A percentile compares a stretch with the other conserved stretches of the same genome.
Evolutionary conservation across 1,284 basidiomycete genomes (phyloP).

Genomic region (Trichosporon faecale): DNA sequence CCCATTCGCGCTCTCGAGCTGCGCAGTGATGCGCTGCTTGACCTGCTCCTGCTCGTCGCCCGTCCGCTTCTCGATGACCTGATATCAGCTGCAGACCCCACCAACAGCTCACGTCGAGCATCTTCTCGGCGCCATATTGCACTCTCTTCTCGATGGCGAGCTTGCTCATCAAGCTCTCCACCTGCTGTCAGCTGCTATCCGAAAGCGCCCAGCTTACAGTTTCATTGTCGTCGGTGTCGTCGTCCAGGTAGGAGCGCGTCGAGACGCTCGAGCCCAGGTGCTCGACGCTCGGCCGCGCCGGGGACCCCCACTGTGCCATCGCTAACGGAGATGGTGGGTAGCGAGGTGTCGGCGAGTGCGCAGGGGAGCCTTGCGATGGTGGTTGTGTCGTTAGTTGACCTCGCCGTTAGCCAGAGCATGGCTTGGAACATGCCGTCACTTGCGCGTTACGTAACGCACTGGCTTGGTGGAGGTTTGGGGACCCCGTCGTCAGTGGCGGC

Average conservation of each 20-base stretch:
- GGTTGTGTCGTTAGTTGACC: neutral
- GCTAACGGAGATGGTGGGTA: constrained; percentile 1
- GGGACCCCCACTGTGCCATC: constrained; percentile 15
- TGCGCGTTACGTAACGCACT: neutral
- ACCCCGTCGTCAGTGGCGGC: neutral
- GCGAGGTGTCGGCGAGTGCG: neutral
- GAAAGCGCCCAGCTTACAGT: constrained; percentile 12
- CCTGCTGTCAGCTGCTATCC: constrained; percentile 28
- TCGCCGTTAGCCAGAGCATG: neutral
- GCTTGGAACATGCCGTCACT: constrained; percentile 1
- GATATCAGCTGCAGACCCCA: constrained; percentile 13
- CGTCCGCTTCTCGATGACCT: constrained; percentile 44
- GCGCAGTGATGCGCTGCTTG: constrained; percentile 45
- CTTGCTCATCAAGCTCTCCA: constrained; percentile 52
- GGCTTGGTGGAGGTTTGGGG: neutral
- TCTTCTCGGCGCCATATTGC: constrained; percentile 57
- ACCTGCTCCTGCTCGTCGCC: constrained; percentile 43
- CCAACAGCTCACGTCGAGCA: constrained; percentile 55
- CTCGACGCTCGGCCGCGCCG: constrained; percentile 23
- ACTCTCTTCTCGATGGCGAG: constrained; percentile 55
- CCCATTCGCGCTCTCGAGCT: constrained; percentile 47
- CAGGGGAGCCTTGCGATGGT: constrained; percentile 7
- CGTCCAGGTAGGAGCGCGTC: constrained; percentile 22
- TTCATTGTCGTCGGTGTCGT: constrained; percentile 25
- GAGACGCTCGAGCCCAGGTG: constrained; percentile 26